Base-by-base conservation (phyloP, 192 early-diverging fungal genomes). In the Gryganskiella cystojenkinii region DNA sequence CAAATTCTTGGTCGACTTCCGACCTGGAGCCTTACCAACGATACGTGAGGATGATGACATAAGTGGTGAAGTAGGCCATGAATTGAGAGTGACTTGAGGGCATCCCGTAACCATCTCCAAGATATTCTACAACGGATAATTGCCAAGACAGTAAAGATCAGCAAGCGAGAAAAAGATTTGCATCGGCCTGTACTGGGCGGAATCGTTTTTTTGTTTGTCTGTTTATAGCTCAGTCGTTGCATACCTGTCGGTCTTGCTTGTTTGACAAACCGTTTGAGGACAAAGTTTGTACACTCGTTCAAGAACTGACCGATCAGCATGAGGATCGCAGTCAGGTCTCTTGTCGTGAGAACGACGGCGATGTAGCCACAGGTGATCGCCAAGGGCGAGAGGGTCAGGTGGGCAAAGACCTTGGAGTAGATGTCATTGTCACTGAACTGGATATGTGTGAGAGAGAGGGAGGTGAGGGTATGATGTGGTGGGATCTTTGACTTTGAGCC, bases 61-160 rank as follows among this genome's bases (percentile, higher is more conserved):
- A 94, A 0, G 80, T 81, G 7, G 90, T 83, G 79, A 93, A 95
- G 70, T 81, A 95, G 30, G 85, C 84, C 69, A 94, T 90, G 65
- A 94, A 94, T 67, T 95, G 93, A 11, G 93, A 79, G 71, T 95
- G 94, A 52, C 86, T 88, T 3, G 90, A 92, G 4, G 94, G 94
- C 94, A 95, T 95, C 2, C 92, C 94, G 80, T 95, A 94, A n/a
- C 91, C 92, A 28, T 82, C 80, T 2, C 91, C 90, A 19, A 92
- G 71, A 67, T 89, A 86, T 30, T 76, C 92, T 93, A 81, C 53
- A 15, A 22, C n/a, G n/a, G n/a, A n/a, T n/a, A n/a, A n/a, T n/a
- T n/a, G n/a, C n/a, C n/a, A n/a, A n/a, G n/a, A n/a, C n/a, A n/a
- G n/a, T n/a, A n/a, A n/a, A n/a, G n/a, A n/a, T n/a, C n/a, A n/a